Evolutionary conservation across 2,329 filamentous ascomycete species (phyloP), one percentile per base, ranked within the genome.

Genomic region (Triangularia setosa): DNA sequence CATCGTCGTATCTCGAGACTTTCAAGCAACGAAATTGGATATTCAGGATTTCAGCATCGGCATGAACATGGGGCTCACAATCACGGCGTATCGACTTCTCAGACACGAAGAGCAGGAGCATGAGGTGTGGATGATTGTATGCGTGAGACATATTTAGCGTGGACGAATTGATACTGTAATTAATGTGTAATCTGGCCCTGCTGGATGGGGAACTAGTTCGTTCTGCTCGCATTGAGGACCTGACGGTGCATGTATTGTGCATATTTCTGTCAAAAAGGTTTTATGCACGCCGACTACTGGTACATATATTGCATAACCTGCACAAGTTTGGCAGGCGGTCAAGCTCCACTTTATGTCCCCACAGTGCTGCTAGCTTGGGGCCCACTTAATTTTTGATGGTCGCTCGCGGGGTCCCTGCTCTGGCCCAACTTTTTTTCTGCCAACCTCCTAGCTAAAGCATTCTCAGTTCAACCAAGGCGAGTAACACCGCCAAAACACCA

Each of bases 361-460:
- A 64, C 40, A 7, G 4, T 14, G 23, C 18, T 40, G 30, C 60
- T 25, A 48, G 40, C 61, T 12, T 33, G 1, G 23, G 57, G 2
- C 24, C 58, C 58, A 60, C 58, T 60, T 23, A 60, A 53, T 28
- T 53, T 60, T 60, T 33, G 58, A 21, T 53, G 55, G 12, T 24
- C n/a, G 48, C 30, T 62, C 58, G 63, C 59, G 60, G 64, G 59
- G 64, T 60, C 30, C 18, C 59, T 52, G 23, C 16, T 52, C n/a
- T 58, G 58, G 30, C 25, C 48, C 27, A 62, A 66, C 53, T 53
- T 65, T 66, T 64, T 65, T 65, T 59, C 62, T 60, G 62, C 58
- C 60, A n/a, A 60, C 11, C 4, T 25, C 23, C 25, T 6, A 14
- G 9, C 9, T 23, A 24, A 55, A 28, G n/a, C n/a, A 18, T 48